Evolutionary conservation across 371 early-diverging fungal species (phyloP), one percentile per base, ranked within the genome.

Genomic region (Zychaea mexicana): DNA sequence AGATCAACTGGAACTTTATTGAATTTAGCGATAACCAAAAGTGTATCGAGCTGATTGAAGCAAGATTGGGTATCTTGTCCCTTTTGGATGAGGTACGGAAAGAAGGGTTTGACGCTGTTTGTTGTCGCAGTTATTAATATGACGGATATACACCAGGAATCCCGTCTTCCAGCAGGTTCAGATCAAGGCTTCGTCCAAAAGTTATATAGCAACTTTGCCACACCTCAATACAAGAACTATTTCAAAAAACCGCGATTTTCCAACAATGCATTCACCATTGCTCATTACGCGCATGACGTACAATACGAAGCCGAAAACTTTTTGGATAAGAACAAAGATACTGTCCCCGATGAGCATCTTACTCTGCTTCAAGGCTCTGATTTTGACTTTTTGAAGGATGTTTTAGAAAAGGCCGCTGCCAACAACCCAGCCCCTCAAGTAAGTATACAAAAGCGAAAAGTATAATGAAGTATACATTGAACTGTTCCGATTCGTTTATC

Each of bases 21-120:
- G 98, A 99, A 65, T 99, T 99, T 84, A 96, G 96, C 60, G 99
- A 99, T 83, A 96, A 99, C 73, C 96, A 98, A 73, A 97, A 96
- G 10, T 98, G 99, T 79, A 99, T 99, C 60, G 96, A 97, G 62
- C 81, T 99, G 69, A 98, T 99, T 65, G 99, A 99, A 78, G 93
- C 92, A 65, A 90, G 87, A 69, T 76, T 95, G 54, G 99, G 99
- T 63, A 94, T 99, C 26, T 82, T 99, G 49, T 84, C 92, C 15
- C 87, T 98, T 52, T 79, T 99, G 47, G 99, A 99, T 76, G 99
- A 99, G 79, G 96, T 76, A 68, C 31, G 75, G 90, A 32, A 17
- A 39, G 7, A 1, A 21, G 1, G n/a, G n/a, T 0, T 17, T 58
- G 15, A 2, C 4, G 13, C 12, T 46, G 19, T 56, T 24, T 13